Base-by-base conservation (phyloP, 495 filamentous ascomycete species). In the Staphylotrichum longicolle region DNA sequence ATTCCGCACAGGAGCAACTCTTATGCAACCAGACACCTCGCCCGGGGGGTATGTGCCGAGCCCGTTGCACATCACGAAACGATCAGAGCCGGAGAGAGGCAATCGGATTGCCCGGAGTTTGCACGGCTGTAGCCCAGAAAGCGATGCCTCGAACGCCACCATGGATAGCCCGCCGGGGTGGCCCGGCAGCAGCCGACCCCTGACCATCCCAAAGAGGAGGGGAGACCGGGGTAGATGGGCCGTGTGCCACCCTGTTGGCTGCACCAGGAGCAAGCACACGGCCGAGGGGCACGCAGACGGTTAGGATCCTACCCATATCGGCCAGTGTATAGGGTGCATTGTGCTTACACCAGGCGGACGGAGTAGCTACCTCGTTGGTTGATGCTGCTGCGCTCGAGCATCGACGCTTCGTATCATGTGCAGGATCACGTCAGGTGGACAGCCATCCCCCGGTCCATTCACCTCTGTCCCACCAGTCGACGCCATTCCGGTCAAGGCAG, bases 1-100 rank as follows among this genome's bases (percentile, higher is more conserved):
- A 10, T 47, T 33, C 56, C 35, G 33, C 15, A 1, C 45, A 35
- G 35, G 11, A 11, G 20, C 12, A 7, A 30, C 32, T 39, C 32
- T 6, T n/a, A 30, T 27, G 7, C 58, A 37, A 0, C 32, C 30
- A 14, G 12, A 42, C 20, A 33, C 7, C 39, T 3, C 32, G n/a
- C 50, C 44, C 20, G 57, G 53, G 45, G 40, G 34, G 30, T 63
- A 64, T 40, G 41, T 71, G 12, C 72, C 72, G 8, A 51, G 55
- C 41, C 72, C 72, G 37, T 46, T 75, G 45, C 71, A 72, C 15
- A 74, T 75, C 54, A 47, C 64, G 53, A 75, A 75, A 59, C 69
- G 61, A 41, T 50, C 62, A 2, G 45, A 51, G 10, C 59, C 27
- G 9, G 35, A 46, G 7, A 44, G n/a, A 51, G 42, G 44, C 37